Evolutionary conservation across 2,329 filamentous ascomycete species (phyloP), one percentile per base, ranked within the genome.

Genomic region (Bimuria novae-zelandiae): DNA sequence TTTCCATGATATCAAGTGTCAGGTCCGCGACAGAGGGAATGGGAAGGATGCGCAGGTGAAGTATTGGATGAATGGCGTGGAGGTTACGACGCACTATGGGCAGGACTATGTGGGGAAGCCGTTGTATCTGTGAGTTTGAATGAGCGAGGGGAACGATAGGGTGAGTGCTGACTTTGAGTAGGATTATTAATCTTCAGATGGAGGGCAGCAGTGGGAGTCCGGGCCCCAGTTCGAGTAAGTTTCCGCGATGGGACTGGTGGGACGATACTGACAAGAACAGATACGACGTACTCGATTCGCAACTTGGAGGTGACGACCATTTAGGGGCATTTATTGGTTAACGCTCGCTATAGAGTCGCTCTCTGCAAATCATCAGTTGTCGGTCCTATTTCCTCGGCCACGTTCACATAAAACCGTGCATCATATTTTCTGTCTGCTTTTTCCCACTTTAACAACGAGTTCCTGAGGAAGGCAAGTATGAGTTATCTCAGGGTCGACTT

Each of bases 61-160:
- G 55, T 85, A 84, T 63, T 84, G 78, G 60, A 73, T 85, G 69
- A 80, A 85, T 61, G 81, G 76, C 3, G 63, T 61, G 23, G 67
- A 80, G 32, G 64, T 82, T 7, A 75, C 78, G 19, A 82, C 77
- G 3, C 82, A 84, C 63, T 75, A 77, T 36, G 82, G 80, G 1
- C 75, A 70, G 14, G 77, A 73, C 0, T 83, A 78, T 62, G 73
- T 81, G 5, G 81, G 79, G 3, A 64, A 64, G 51, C 58, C 59
- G 17, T 46, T 71, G 29, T 71, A 62, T 51, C 51, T 71, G 62
- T 64, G 39, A 60, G 62, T 59, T 16, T 49, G 3, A 4, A 25
- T 14, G 30, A 25, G 21, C 30, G 17, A 14, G 8, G 4, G 8
- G 30, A 10, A 16, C n/a, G 21, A 11, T 19, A 29, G 40, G 17